phyloP scores from a whole-genome alignment of 257 asterid species.

The Solanum ossicruentum region DNA sequence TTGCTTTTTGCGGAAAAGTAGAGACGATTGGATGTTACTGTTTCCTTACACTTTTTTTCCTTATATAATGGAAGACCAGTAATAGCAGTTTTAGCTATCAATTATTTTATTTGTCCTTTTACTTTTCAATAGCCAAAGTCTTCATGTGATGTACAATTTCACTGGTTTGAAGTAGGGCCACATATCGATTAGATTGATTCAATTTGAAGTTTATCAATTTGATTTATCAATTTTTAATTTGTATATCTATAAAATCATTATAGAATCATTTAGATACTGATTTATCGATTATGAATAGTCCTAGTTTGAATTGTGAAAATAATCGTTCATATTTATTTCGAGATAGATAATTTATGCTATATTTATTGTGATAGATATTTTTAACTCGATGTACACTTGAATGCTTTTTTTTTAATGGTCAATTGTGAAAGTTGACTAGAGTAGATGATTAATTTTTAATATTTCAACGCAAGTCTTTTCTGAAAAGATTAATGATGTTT shows the following conservation, averaged over 20 bases:
- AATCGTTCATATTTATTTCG: accelerated
- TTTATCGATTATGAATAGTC: too few species aligned
- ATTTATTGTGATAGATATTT: too few species aligned
- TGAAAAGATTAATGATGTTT: too few species aligned
- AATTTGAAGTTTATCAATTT: too few species aligned
- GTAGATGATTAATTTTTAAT: neutral
- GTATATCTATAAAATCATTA: too few species aligned
- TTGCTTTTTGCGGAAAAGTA: neutral
- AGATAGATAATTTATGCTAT: neutral
- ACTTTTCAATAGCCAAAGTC: neutral
- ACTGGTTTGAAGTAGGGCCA: too few species aligned
- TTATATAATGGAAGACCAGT: neutral
- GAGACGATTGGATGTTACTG: neutral
- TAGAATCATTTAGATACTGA: too few species aligned
- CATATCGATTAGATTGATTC: too few species aligned
- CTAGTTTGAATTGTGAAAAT: neutral
- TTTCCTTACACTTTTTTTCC: neutral
- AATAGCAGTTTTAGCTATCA: neutral
- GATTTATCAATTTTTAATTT: too few species aligned
- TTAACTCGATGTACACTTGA: too few species aligned
- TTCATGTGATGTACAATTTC: neutral
- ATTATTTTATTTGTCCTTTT: neutral
- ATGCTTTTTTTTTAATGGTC: neutral
- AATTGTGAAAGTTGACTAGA: neutral
- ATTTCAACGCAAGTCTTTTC: too few species aligned